These are phyloP conservation scores for Coniochaeta hoffmannii DNA, from an alignment of 2,329 filamentous ascomycete species.

Conservation along the genomic window DNA sequence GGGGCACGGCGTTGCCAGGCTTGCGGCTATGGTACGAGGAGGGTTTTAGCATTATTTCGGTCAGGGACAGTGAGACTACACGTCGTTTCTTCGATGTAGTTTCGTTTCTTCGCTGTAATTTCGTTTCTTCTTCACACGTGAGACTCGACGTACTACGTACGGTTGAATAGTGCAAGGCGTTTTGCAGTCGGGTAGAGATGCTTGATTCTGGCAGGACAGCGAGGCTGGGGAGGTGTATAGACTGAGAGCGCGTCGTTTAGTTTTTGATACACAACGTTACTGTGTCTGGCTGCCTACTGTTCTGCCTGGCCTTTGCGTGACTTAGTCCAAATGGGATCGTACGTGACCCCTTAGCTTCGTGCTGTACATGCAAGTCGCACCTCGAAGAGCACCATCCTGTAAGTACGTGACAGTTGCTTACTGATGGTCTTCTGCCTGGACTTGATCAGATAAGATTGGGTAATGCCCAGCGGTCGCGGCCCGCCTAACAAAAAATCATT, in stretches of 20 bases:
- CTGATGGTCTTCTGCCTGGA: too few species aligned
- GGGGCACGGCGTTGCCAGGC: conserved; percentile 6
- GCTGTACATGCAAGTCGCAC: too few species aligned
- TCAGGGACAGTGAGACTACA: background rate
- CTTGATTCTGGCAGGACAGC: background rate
- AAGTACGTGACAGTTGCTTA: too few species aligned
- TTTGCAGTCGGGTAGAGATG: background rate
- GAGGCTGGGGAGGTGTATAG: background rate
- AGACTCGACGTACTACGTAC: background rate
- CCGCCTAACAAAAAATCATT: too few species aligned
- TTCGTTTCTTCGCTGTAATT: too few species aligned
- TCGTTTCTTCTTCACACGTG: too few species aligned
- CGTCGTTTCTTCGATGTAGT: background rate
- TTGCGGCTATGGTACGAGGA: background rate
- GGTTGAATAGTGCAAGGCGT: background rate
- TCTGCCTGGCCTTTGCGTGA: too few species aligned
- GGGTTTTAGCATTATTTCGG: background rate
- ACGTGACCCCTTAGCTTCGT: too few species aligned
- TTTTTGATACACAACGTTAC: background rate
- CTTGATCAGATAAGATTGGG: too few species aligned
- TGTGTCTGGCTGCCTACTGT: background rate
- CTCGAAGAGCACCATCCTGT: too few species aligned
- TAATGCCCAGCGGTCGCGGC: too few species aligned
- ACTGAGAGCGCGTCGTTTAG: background rate
- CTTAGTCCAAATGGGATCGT: too few species aligned